A percentile compares a stretch with the other conserved stretches of the same genome.
Conservation (phyloP, 768 basidiomycete species). For the Russula lepida region DNA sequence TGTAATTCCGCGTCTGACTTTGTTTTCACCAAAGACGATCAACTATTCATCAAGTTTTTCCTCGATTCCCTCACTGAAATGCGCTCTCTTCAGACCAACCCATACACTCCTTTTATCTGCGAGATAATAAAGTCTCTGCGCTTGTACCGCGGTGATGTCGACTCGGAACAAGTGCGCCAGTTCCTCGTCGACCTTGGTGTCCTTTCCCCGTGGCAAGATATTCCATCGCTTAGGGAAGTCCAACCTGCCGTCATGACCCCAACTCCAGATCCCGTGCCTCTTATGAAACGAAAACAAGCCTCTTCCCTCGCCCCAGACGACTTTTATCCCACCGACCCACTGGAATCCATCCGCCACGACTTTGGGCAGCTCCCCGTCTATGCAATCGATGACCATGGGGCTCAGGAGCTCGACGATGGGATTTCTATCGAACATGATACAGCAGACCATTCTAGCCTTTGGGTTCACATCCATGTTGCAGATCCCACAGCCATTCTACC, state of each 20-base stretch:
- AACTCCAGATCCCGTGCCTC: neutral
- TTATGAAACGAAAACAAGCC: neutral
- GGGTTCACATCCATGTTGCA: conserved; percentile 90
- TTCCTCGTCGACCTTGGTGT: conserved; percentile 66
- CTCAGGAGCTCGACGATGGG: conserved; percentile 91
- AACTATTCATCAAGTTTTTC: conserved; percentile 51
- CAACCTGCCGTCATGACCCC: neutral
- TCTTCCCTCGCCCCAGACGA: conserved; percentile 48
- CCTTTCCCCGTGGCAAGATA: conserved; percentile 75
- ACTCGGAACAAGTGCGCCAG: conserved; percentile 33
- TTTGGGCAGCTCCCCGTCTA: conserved; percentile 76
- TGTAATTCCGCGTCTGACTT: conserved; percentile 26
- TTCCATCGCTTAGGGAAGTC: conserved; percentile 19
- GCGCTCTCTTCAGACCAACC: conserved; percentile 50
- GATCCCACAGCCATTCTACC: conserved; percentile 81
- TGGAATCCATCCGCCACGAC: conserved; percentile 72
- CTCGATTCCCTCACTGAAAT: conserved; percentile 41
- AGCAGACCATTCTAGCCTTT: conserved; percentile 48
- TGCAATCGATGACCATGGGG: conserved; percentile 72
- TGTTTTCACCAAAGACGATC: conserved; percentile 46
- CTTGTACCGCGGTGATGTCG: conserved; percentile 28
- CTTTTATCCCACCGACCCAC: conserved; percentile 52
- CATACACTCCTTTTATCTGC: conserved; percentile 45
- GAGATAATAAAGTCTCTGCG: conserved; percentile 52
- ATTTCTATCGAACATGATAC: conserved; percentile 70